Evolutionary conservation across 495 filamentous ascomycete genomes (phyloP), one percentile per base, ranked within the genome.

Genomic region (Podospora pseudocomata): DNA sequence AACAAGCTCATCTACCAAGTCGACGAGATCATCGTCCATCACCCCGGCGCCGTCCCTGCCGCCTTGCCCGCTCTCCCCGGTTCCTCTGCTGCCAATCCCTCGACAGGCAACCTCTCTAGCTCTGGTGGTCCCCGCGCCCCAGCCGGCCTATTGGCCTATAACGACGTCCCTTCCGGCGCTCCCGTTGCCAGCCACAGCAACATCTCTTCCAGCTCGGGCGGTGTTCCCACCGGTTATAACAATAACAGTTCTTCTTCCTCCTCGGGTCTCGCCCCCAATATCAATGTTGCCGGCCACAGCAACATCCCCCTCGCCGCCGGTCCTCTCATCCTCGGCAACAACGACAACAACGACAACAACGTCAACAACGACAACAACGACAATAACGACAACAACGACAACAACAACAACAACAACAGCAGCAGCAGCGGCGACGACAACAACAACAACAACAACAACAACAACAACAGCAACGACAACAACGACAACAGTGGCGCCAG

Each of bases 1-100:
- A 59, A 60, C 23, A 74, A 74, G 28, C 64, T 77, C 32, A 59
- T 68, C 13, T 79, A 74, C 65, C 72, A 77, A 65, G 15, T 75
- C 27, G 75, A 76, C 39, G 60, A 57, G 44, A 59, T 76, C 9
- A 18, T 63, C 30, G 15, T 19, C 28, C 61, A 49, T 18, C 28
- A 32, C 4, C 32, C 28, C 11, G 34, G 28, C 32, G 30, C 55
- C 55, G 55, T 16, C 39, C 39, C 39, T 11, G 39, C 39, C 13
- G 39, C 9, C 7, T 11, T 49, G 7, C 15, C 39, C 13, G 0
- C 39, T 49, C 15, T 13, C 15, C 2, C 39, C 15, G 1, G 9
- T 16, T 49, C 39, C 13, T 49, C 39, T 16, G 7, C 39, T 49
- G 39, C 9, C 13, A 11, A 3, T 49, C 39, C 9, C 13, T 49